phyloP scores from a whole-genome alignment of 2,329 filamentous ascomycete species.

The Bipolaris cookei region DNA sequence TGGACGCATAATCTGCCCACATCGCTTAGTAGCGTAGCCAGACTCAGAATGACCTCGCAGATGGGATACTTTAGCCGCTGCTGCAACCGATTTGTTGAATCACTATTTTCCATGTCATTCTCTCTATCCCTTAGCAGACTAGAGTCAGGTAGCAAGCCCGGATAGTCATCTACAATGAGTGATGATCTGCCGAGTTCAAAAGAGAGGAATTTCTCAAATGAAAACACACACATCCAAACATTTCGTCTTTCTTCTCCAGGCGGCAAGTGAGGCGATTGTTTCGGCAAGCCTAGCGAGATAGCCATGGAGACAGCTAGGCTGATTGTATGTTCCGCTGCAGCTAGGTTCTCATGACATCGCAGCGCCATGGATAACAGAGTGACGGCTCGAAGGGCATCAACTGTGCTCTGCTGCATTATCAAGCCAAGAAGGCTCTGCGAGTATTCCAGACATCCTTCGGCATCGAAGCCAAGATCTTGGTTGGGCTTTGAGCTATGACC shows the following conservation, averaged over 20 bases:
- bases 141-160: not conserved
- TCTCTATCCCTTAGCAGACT: not conserved
- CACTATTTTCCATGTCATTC: not conserved
- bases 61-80: not conserved
- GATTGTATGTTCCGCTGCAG: constrained; percentile 1
- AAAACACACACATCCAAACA: not conserved
- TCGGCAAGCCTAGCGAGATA: not conserved
- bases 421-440: not conserved
- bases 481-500: not conserved
- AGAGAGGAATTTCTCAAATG: not conserved
- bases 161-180: not conserved
- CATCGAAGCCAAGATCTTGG: not conserved
- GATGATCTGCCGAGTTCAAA: not conserved
- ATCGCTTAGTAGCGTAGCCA: not conserved
- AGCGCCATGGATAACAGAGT: not conserved
- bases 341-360: not conserved
- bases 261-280: not conserved
- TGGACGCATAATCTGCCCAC: not conserved
- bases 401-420: not conserved
- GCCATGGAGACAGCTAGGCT: not conserved
- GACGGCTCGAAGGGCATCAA: not conserved
- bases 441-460: not conserved
- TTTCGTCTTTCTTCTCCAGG: not conserved
- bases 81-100: not conserved
- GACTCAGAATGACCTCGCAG: not conserved